Evolutionary conservation across 1,284 basidiomycete species (phyloP), one percentile per base, ranked within the genome.

Genomic region (Golubevia pallescens): DNA sequence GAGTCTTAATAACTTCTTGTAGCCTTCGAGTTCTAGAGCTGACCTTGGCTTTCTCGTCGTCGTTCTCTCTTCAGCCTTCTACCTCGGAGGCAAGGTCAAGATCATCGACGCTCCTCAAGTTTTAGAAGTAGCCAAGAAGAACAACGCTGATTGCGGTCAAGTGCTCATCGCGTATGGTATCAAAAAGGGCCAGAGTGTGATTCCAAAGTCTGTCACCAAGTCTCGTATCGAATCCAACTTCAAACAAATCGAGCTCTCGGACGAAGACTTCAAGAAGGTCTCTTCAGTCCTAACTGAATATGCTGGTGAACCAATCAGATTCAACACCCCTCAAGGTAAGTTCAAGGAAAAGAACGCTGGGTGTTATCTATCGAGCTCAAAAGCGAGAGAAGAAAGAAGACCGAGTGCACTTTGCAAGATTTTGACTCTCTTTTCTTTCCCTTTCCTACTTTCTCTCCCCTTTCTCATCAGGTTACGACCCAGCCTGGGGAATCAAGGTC

Each of bases 131-230:
- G 81, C 81, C 16, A 70, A 80, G 68, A 72, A 74, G 63, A 72
- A 70, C 71, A 70, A 72, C 57, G 80, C 66, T 56, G 73, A 81
- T 63, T 73, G 78, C 0, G 81, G 69, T 8, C 80, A 81, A 66
- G 80, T 84, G 13, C 69, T 82, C 51, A 76, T 84, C 59, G 78
- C 81, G 10, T 84, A 78, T 78, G 78, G 78, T 20, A 73, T 73
- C 57, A 68, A 73, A 57, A 69, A 78, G 4, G 77, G 77, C 62
- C 75, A 75, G 65, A 66, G 60, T n/a, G 75, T 80, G 2, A 78
- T 84, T 55, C 80, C 80, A 38, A 84, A 84, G 71, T 72, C 69
- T 55, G 80, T 82, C 16, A 84, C 78, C 3, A 70, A 75, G 14
- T 59, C 61, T 2, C 70, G 80, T 38, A 84, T 84, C 66, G 67